These are phyloP conservation scores for Tilletia horrida DNA, from an alignment of 1,284 basidiomycete species.

Conservation along the genomic window DNA sequence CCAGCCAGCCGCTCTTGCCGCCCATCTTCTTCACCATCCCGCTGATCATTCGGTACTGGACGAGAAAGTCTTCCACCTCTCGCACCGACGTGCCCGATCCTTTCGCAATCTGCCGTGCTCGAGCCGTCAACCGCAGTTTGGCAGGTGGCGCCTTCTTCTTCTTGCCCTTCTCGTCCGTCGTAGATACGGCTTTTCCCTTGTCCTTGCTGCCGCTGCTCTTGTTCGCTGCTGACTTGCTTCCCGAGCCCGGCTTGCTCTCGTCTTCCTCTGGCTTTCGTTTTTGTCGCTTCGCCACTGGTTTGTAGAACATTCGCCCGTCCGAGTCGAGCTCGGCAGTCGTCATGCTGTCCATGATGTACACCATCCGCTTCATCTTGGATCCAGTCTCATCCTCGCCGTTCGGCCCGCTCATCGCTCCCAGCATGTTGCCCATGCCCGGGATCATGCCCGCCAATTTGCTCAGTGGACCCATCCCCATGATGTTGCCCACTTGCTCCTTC, in stretches of 20 bases:
- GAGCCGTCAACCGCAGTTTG: slow-evolving; percentile 49
- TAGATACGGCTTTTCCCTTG: slow-evolving; percentile 21
- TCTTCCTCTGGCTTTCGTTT: slow-evolving; percentile 21
- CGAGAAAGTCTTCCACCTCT: slow-evolving; percentile 93
- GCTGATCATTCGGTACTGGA: slow-evolving; percentile 56
- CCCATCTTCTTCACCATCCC: slow-evolving; percentile 82
- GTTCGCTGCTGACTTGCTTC: slow-evolving; percentile 26
- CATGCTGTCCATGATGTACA: slow-evolving; percentile 99
- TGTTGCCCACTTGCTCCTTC: slow-evolving; percentile 92
- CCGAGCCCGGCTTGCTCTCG: slow-evolving; percentile 6
- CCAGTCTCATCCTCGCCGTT: slow-evolving; percentile 89
- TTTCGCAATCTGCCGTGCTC: slow-evolving; percentile 72
- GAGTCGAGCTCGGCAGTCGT: slow-evolving; percentile 87
- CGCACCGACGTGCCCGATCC: slow-evolving; percentile 94
- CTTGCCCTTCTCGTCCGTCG: slow-evolving; percentile 5
- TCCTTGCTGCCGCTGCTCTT: slow-evolving; percentile 22
- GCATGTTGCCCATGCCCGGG: slow-evolving; percentile 84
- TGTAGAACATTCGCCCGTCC: slow-evolving; percentile 65
- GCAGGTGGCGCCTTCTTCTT: slow-evolving; percentile 36
- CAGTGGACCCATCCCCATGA: slow-evolving; percentile 98
- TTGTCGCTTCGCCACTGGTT: slow-evolving; percentile 32
- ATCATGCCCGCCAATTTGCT: slow-evolving; percentile 99
- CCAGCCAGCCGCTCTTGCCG: slow-evolving; percentile 74
- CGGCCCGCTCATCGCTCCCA: slow-evolving; percentile 57
- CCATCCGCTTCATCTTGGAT: slow-evolving; percentile 85